Base-by-base conservation (phyloP, 352 stramenopile genomes). In the Globisporangium spiculum region DNA sequence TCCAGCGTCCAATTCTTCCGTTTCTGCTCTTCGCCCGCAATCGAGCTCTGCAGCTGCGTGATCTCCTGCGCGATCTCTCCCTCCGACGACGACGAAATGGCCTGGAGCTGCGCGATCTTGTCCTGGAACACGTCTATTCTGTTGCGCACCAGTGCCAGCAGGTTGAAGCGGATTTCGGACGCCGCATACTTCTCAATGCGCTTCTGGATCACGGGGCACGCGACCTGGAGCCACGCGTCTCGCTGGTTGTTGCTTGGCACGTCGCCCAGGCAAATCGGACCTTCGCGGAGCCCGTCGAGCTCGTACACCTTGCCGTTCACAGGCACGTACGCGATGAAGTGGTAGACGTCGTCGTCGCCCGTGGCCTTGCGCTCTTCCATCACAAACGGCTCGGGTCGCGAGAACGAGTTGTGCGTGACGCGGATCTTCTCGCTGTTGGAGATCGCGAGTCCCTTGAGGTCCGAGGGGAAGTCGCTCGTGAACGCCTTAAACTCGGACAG, bases 291-390 rank as follows among this genome's bases (percentile, higher is more conserved):
- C 12, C 97, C 97, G 77, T 99, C 97, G 22, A 99, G 85, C 83
- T 99, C 97, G 77, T 98, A 99, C 0, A 99, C 90, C 41, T 81
- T 89, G 34, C 88, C 90, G 73, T 94, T 81, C 30, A 91, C 77
- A 0, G 92, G 93, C 41, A 98, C 84, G 73, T 98, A 99, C 18
- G 97, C 94, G n/a, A 99, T 88, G 81, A 99, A 99, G 75, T 99
- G 97, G 77, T 98, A 99, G 22, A 98, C 96, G 58, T 98, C 95
- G 69, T 98, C 93, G 60, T 97, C 81, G n/a, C 73, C 71, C 30
- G 88, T 92, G 30, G 76, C 79, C 56, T 89, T 91, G 44, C 82
- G 70, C 66, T 92, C 80, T 22, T 94, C 84, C 46, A 92, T 74
- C 6, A 96, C 80, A 41, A 97, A 96, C 3, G 85, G 86, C 67